phyloP scores from a whole-genome alignment of 441 rosid genomes.

The Theobroma grandiflorum region DNA sequence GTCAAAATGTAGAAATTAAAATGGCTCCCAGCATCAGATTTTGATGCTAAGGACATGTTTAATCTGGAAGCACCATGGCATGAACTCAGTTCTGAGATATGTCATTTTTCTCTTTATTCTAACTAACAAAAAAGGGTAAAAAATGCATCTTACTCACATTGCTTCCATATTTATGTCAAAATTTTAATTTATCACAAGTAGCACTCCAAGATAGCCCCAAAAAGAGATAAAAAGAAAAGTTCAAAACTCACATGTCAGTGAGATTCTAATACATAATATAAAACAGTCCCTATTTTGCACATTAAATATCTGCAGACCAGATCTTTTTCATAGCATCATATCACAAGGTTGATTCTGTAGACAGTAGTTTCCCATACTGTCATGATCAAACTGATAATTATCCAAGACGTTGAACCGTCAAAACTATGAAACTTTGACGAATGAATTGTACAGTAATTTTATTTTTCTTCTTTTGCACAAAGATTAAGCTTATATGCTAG shows the following conservation, averaged over 20 bases:
- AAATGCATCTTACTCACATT: not conserved
- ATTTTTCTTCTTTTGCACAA: constrained; percentile 9
- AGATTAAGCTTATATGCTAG: not conserved
- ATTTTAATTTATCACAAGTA: constrained; percentile 6
- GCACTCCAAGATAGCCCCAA: not conserved
- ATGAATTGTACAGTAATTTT: not conserved
- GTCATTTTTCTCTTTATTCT: not conserved
- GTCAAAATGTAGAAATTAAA: constrained; percentile 18
- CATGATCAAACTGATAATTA: not conserved
- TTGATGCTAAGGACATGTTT: constrained; percentile 21
- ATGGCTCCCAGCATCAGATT: constrained; percentile 3
- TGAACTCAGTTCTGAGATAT: constrained; percentile 8
- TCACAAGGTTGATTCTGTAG: not conserved
- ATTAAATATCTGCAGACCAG: not conserved
- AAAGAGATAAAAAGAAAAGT: not conserved
- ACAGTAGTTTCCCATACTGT: not conserved
- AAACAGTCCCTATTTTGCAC: not conserved
- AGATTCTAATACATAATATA: not conserved
- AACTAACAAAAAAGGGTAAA: not conserved
- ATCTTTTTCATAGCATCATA: constrained; percentile 4
- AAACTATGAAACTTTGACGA: not conserved
- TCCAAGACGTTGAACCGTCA: not conserved
- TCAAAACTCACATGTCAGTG: not conserved
- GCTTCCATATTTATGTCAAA: not conserved
- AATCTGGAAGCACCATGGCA: constrained; percentile 4